Percentiles rank a stretch among this genome's conserved stretches.
Conservation (phyloP, 2,329 filamentous ascomycete genomes). For the Alternaria gaisen region DNA sequence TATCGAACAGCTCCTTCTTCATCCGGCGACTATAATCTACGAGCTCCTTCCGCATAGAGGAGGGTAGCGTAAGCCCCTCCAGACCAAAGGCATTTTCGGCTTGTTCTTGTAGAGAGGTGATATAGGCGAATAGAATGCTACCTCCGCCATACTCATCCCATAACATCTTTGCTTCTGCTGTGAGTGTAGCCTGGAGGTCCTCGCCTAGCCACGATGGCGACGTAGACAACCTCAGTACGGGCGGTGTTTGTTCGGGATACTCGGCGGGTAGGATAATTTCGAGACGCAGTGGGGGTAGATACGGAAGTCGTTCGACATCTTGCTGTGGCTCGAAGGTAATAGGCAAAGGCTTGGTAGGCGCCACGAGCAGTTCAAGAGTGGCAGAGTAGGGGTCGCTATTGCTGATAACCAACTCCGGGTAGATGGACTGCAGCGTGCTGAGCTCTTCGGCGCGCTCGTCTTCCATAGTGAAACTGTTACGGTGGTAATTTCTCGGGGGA, state of each 20-base stretch:
- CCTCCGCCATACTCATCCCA: conserved; percentile 69
- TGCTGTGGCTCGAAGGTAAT: conserved; percentile 35
- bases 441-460: conserved; percentile 70
- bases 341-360: conserved; percentile 61
- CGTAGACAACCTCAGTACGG: conserved; percentile 59
- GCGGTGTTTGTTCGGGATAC: conserved; percentile 65
- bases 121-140: conserved; percentile 67
- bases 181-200: conserved; percentile 55
- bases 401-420: conserved; percentile 65
- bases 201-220: conserved; percentile 63
- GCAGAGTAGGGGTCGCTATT: conserved; percentile 55
- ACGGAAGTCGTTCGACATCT: conserved; percentile 59
- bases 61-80: conserved; percentile 57
- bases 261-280: conserved; percentile 62
- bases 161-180: conserved; percentile 57
- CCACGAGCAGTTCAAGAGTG: conserved; percentile 64
- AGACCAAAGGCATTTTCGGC: conserved; percentile 65
- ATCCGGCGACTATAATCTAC: conserved; percentile 81
- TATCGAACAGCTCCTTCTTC: conserved; percentile 78
- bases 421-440: conserved; percentile 68
- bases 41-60: conserved; percentile 70
- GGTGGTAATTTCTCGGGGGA: background rate
- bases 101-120: conserved; percentile 67
- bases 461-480: conserved; percentile 50
- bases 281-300: conserved; percentile 66